Conservation (phyloP, 768 basidiomycete species). For the Lactarius evosmus region DNA sequence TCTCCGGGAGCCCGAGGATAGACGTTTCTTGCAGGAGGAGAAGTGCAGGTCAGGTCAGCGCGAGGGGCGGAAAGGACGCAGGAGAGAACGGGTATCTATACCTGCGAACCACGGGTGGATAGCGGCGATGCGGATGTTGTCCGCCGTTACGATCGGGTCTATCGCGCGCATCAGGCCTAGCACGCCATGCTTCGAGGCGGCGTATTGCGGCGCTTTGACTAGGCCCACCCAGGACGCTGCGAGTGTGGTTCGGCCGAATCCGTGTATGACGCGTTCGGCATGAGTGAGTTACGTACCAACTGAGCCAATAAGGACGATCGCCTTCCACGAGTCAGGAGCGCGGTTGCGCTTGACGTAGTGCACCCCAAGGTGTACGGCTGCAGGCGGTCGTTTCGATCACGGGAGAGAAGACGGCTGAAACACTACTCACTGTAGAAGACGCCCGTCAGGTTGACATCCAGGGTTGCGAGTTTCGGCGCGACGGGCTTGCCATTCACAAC, state of each 20-base stretch:
- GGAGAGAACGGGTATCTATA: slow-evolving; percentile 5
- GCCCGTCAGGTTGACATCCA: slow-evolving; percentile 35
- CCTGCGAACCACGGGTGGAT: slow-evolving; percentile 37
- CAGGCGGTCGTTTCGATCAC: neutral
- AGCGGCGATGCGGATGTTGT: slow-evolving; percentile 31
- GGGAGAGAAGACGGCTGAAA: neutral
- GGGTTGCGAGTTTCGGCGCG: slow-evolving; percentile 31
- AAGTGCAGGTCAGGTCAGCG: neutral
- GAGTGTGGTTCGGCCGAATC: neutral
- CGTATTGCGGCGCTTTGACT: slow-evolving; percentile 31
- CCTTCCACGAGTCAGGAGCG: slow-evolving; percentile 28
- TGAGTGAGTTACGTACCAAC: slow-evolving; percentile 31
- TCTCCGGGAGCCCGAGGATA: slow-evolving; percentile 27
- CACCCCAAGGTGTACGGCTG: slow-evolving; percentile 35
- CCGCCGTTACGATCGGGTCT: slow-evolving; percentile 14
- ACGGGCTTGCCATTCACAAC: slow-evolving; percentile 31
- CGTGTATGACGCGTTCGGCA: neutral
- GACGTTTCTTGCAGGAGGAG: slow-evolving; percentile 25
- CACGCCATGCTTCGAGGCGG: slow-evolving; percentile 35
- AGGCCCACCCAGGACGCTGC: slow-evolving; percentile 33
- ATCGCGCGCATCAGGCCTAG: slow-evolving; percentile 34
- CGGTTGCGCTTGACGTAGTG: slow-evolving; percentile 33
- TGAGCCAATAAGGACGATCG: slow-evolving; percentile 36
- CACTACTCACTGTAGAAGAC: slow-evolving; percentile 34
- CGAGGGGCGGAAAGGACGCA: neutral